Base-by-base conservation (phyloP, 768 basidiomycete genomes). In the Thelephora aurantiotincta region DNA sequence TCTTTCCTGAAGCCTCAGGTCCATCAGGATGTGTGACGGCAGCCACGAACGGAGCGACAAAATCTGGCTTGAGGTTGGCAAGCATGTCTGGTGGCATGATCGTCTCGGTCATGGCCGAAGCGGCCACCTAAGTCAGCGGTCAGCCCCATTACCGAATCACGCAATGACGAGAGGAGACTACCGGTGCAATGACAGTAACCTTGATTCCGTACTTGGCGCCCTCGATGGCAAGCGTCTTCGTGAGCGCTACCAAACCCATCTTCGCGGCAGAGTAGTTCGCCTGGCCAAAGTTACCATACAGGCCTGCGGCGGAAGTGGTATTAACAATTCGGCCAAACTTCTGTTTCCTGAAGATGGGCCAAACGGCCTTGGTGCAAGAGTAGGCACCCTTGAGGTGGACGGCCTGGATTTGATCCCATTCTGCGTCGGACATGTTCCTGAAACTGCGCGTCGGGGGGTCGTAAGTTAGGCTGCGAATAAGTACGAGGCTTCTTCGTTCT, bases 201-300 rank as follows among this genome's bases (percentile, higher is more conserved):
- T 78, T 79, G 61, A 97, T 97, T 55, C 77, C 77, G 61, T 94
- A 92, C 63, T 94, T 96, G 34, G 71, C 83, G 33, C 96, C 96
- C 64, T 99, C 96, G 19, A 77, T 69, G 2, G 93, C 91, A 33
- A 99, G 74, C 4, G 94, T 91, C 61, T 90, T 91, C 14, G 92
- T 89, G 65, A 97, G 96, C 0, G 71, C 82, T 45, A 97, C 73
- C 33, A 99, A 75, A 53, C 82, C 91, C 89, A 96, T 93, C 73
- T 99, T 98, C 1, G 93, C 94, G 2, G 94, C 90, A 43, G 91
- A 92, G 64, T 98, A 99, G 63, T 98, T 99, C 11, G 91, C 82
- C 65, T 97, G 93, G 9, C 96, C 96, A 60, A 94, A 87, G 68
- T 94, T 97, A 86, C 87, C 92, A 57, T 93, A 94, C 33, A 97